Evolutionary conservation across 1,284 basidiomycete species (phyloP).

Genomic region (Anthracocystis panici-leucophaei): DNA sequence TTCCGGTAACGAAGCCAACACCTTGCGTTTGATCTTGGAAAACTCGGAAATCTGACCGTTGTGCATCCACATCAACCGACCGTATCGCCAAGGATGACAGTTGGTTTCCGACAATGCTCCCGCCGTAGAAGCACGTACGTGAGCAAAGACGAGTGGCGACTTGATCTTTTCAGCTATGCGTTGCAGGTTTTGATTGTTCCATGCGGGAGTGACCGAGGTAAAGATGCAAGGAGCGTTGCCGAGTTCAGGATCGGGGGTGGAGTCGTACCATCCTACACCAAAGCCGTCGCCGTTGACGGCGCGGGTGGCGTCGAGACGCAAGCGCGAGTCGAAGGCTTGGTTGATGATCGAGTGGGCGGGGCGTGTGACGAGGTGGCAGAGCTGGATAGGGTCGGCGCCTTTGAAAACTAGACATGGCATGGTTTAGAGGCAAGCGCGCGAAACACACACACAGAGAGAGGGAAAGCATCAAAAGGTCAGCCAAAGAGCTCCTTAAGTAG

Average conservation of each 20-base stretch:
- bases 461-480: background rate
- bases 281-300: conserved; percentile 85
- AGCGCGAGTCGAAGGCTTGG: conserved; percentile 65
- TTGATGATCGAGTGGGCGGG: conserved; percentile 87
- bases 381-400: conserved; percentile 55
- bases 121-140: conserved; percentile 61
- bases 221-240: conserved; percentile 83
- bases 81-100: conserved; percentile 67
- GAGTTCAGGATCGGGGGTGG: conserved; percentile 44
- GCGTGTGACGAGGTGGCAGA: conserved; percentile 80
- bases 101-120: conserved; percentile 66
- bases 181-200: conserved; percentile 67
- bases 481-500: background rate
- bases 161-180: conserved; percentile 67
- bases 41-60: conserved; percentile 66
- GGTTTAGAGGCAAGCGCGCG: background rate
- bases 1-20: conserved; percentile 56
- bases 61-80: conserved; percentile 68
- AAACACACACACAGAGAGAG: too few relatives aligned
- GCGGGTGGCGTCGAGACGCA: conserved; percentile 70
- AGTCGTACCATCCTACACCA: conserved; percentile 82
- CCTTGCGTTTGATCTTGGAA: conserved; percentile 57
- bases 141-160: conserved; percentile 64
- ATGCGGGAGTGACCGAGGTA: conserved; percentile 84
- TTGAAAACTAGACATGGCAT: conserved; percentile 60